Base-by-base conservation (phyloP, 768 basidiomycete genomes). In the Calvatia gigantea region DNA sequence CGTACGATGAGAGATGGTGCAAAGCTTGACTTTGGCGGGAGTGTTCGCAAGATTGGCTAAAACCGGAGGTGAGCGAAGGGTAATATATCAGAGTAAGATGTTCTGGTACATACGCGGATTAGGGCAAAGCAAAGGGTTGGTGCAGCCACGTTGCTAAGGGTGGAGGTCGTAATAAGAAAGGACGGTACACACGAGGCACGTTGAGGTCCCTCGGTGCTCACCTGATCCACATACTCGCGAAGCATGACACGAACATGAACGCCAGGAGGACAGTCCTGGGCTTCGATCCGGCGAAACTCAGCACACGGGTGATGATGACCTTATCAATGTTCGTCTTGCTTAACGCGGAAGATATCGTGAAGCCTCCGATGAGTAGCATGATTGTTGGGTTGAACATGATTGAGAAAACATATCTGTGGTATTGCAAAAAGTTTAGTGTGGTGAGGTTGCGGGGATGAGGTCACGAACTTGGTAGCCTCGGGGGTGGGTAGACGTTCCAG, bases 221-320 rank as follows among this genome's bases (percentile, higher is more conserved):
- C 89, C 89, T 94, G 64, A 99, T 98, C 97, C 94, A 98, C 96
- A 98, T 99, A 70, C 91, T 94, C 2, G 95, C 94, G 67, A 99
- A 99, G 65, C 94, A 98, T 2, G 94, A 89, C 15, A 99, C 94
- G 41, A 77, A 84, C 97, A 98, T 98, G 69, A 98, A 91, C 0
- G 93, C 87, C 42, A 99, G 80, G 6, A 99, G 75, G 3, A 99
- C 95, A 0, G 81, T 87, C 58, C 83, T 85, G 2, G 96, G 97
- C 52, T 80, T 80, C 9, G 92, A 87, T 4, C 97, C 96, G 6
- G 97, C 97, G 48, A 98, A 77, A 64, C 86, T 88, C 50, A 99
- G 80, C 38, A 98, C 85, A 27, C 90, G 83, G 3, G 94, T 95
- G 58, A 98, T 94, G 45, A 98, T 69, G 54, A 98, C 83, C 21